Conservation (phyloP, 2,329 filamentous ascomycete genomes). For the Neurospora crassa region DNA sequence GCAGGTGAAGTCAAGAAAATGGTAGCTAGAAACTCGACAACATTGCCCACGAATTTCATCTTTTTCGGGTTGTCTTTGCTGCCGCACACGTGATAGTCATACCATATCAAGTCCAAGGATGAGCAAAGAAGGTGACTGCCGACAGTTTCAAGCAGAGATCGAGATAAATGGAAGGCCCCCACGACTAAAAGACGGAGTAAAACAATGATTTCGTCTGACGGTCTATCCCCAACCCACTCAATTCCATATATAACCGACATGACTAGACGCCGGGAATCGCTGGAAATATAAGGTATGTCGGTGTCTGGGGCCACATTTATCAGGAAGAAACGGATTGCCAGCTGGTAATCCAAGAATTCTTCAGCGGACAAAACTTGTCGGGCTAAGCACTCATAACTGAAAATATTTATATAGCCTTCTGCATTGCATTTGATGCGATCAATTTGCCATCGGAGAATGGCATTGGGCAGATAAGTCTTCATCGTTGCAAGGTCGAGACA, state of each 20-base stretch:
- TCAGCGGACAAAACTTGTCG: not conserved
- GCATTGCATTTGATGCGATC: not conserved
- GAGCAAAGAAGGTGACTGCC: not conserved
- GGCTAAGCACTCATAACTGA: too few relatives aligned
- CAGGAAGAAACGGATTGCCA: not conserved
- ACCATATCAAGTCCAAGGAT: not conserved
- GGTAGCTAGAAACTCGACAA: not conserved
- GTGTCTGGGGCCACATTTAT: not conserved
- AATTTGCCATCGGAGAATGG: not conserved
- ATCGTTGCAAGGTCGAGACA: not conserved
- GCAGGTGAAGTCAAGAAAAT: not conserved
- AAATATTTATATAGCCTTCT: too few relatives aligned
- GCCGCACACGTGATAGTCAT: not conserved
- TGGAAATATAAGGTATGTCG: too few relatives aligned
- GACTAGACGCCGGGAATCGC: too few relatives aligned
- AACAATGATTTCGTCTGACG: not conserved
- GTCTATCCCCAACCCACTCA: not conserved
- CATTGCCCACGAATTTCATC: not conserved
- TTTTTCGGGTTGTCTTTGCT: fast-evolving
- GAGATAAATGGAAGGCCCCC: not conserved
- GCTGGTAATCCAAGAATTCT: not conserved
- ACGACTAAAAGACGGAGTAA: not conserved
- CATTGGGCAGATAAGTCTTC: not conserved
- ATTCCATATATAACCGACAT: not conserved
- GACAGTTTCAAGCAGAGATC: not conserved